Evolutionary conservation across 352 stramenopile species (phyloP).

Genomic region (Phytopythium helicoides): DNA sequence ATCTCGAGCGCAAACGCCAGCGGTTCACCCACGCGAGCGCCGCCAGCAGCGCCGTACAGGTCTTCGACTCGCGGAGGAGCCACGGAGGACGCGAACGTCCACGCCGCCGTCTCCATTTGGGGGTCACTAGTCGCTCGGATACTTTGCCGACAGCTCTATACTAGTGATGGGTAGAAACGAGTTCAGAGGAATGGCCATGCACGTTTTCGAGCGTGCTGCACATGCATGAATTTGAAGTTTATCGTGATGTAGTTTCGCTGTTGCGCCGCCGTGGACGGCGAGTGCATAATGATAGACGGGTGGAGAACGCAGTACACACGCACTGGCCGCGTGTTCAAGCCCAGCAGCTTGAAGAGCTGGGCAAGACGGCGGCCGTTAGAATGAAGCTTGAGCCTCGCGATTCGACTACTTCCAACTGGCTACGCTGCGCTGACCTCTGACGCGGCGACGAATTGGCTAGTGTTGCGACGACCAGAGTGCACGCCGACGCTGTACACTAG

Average conservation of each 20-base stretch:
- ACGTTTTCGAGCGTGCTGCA: no score
- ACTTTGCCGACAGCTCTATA: no score
- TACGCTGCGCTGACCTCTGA: slow-evolving; percentile 9
- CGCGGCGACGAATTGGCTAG: slow-evolving; percentile 43
- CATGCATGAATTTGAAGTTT: no score
- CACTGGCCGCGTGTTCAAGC: neutral
- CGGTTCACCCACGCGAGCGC: slow-evolving; percentile 38
- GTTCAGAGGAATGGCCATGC: no score
- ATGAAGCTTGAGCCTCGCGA: neutral
- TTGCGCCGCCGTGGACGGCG: neutral
- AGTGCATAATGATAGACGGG: slow-evolving; percentile 6
- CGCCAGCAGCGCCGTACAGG: slow-evolving; percentile 54
- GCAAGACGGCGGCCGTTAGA: neutral
- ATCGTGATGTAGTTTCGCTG: neutral
- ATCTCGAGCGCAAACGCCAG: slow-evolving; percentile 43
- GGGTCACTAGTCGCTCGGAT: no score
- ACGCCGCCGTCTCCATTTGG: slow-evolving; percentile 8
- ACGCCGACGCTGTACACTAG: slow-evolving; percentile 73
- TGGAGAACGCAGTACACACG: slow-evolving; percentile 2
- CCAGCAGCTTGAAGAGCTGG: neutral
- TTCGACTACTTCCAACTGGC: neutral
- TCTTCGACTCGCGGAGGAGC: slow-evolving; percentile 37
- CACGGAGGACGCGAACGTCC: slow-evolving; percentile 30
- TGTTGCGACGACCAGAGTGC: slow-evolving; percentile 62
- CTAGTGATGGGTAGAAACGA: no score